Conservation (phyloP, 2,329 filamentous ascomycete genomes). For the Sclerotinia glacialis region DNA sequence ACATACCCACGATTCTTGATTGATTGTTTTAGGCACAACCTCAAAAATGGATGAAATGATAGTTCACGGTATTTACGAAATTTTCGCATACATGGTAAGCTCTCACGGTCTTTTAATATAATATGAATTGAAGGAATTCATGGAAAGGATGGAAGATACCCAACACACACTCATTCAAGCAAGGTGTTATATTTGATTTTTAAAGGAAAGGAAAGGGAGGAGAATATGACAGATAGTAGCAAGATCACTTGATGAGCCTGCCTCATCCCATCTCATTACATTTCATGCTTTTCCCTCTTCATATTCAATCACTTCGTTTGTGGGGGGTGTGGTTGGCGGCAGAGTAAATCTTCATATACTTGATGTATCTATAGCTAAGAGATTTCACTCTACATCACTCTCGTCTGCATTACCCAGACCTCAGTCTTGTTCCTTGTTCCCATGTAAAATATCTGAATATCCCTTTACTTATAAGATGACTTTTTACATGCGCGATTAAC, state of each 20-base stretch:
- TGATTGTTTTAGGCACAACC: background rate
- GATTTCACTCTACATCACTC: no score
- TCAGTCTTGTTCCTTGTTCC: no score
- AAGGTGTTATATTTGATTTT: background rate
- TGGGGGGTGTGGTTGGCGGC: no score
- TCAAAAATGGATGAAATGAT: background rate
- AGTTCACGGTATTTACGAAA: background rate
- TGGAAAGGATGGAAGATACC: background rate
- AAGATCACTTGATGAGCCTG: background rate
- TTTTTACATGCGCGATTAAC: no score
- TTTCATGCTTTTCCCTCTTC: no score
- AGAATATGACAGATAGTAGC: background rate
- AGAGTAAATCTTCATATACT: no score
- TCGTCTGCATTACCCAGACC: no score
- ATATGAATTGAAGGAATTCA: background rate
- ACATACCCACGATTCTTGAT: background rate
- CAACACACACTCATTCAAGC: background rate
- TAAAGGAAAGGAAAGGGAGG: background rate
- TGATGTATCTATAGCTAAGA: no score
- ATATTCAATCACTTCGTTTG: no score
- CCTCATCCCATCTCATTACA: no score
- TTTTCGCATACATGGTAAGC: background rate
- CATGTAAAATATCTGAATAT: no score
- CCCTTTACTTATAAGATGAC: no score
- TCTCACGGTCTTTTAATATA: constrained; percentile 5